These are phyloP conservation scores for Fusarium foetens DNA, from an alignment of 2,329 filamentous ascomycete genomes.

Conservation along the genomic window DNA sequence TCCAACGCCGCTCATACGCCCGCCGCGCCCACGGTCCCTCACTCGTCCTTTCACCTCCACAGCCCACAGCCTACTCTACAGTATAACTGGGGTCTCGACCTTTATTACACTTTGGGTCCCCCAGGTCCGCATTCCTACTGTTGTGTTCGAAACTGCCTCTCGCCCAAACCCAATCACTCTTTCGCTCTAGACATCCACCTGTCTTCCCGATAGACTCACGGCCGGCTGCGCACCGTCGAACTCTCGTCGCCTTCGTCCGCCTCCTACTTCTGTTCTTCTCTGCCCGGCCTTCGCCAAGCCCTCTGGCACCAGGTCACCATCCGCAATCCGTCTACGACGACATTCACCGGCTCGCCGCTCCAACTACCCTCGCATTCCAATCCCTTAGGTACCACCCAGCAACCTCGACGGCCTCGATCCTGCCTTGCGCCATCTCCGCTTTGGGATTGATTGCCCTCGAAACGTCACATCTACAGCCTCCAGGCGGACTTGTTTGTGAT, in stretches of 20 bases:
- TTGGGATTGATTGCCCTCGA: slow-evolving; percentile 33
- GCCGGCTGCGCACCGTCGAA: slow-evolving; percentile 40
- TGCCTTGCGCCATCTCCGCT: slow-evolving; percentile 35
- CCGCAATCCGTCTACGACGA: slow-evolving; percentile 36
- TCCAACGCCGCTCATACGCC: slow-evolving; percentile 33
- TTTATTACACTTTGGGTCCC: slow-evolving; percentile 41
- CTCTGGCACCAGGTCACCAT: slow-evolving; percentile 31
- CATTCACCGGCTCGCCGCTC: slow-evolving; percentile 36
- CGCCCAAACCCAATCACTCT: slow-evolving; percentile 16
- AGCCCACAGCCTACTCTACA: slow-evolving; percentile 28
- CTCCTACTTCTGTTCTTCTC: slow-evolving; percentile 5
- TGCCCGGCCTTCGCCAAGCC: slow-evolving; percentile 32
- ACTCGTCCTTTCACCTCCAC: slow-evolving; percentile 25
- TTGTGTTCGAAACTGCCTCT: slow-evolving; percentile 23
- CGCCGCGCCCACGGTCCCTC: slow-evolving; percentile 24
- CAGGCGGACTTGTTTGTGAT: slow-evolving; percentile 12
- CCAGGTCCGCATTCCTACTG: slow-evolving; percentile 41
- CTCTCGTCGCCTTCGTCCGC: slow-evolving; percentile 29
- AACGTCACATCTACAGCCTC: slow-evolving; percentile 32
- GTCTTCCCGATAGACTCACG: slow-evolving; percentile 37
- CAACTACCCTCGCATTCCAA: slow-evolving; percentile 43
- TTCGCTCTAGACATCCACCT: slow-evolving; percentile 19
- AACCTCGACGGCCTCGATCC: slow-evolving; percentile 32
- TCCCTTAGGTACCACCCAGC: slow-evolving; percentile 23
- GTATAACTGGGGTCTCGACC: slow-evolving; percentile 31